A percentile compares a stretch with the other conserved stretches of the same genome.
Conservation (phyloP, 148 eudicot species). For the Persicaria tinctoria region DNA sequence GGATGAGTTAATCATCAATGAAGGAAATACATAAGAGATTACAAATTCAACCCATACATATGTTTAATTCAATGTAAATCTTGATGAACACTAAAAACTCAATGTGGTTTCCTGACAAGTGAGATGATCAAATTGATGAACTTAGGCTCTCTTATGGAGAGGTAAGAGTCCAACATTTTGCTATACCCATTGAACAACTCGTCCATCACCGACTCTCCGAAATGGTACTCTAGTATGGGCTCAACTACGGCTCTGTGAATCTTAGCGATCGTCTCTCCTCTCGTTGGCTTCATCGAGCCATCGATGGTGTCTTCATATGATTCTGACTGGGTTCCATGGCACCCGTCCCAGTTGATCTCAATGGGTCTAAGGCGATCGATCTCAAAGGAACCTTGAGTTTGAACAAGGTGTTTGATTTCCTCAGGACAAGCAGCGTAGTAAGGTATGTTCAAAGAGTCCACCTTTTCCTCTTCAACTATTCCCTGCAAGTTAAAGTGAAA, state of each 20-base stretch:
- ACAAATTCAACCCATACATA: too few relatives aligned
- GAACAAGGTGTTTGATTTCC: slow-evolving; percentile 33
- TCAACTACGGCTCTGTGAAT: slow-evolving; percentile 54
- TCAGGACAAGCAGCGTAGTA: slow-evolving; percentile 48
- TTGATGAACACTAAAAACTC: neutral
- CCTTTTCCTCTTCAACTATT: slow-evolving; percentile 46
- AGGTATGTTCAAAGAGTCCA: slow-evolving; percentile 59
- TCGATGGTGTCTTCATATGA: neutral
- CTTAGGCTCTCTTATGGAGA: slow-evolving; percentile 17
- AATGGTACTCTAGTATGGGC: slow-evolving; percentile 46
- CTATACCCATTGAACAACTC: slow-evolving; percentile 39
- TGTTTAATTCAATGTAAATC: too few relatives aligned
- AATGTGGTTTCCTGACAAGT: slow-evolving; percentile 1
- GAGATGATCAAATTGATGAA: slow-evolving; percentile 28
- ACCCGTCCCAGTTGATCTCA: slow-evolving; percentile 48
- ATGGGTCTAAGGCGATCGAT: slow-evolving; percentile 23
- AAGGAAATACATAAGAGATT: too few relatives aligned
- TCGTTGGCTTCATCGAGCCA: slow-evolving; percentile 12
- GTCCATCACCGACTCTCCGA: slow-evolving; percentile 43
- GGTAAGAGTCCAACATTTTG: slow-evolving; percentile 28
- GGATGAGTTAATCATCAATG: too few relatives aligned
- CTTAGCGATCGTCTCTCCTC: slow-evolving; percentile 43
- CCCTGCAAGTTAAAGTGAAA: slow-evolving; percentile 30
- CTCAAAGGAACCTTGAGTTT: slow-evolving; percentile 48
- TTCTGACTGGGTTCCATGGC: neutral